Evolutionary conservation across 768 basidiomycete species (phyloP).

Genomic region (Auricularia auricula-judae): DNA sequence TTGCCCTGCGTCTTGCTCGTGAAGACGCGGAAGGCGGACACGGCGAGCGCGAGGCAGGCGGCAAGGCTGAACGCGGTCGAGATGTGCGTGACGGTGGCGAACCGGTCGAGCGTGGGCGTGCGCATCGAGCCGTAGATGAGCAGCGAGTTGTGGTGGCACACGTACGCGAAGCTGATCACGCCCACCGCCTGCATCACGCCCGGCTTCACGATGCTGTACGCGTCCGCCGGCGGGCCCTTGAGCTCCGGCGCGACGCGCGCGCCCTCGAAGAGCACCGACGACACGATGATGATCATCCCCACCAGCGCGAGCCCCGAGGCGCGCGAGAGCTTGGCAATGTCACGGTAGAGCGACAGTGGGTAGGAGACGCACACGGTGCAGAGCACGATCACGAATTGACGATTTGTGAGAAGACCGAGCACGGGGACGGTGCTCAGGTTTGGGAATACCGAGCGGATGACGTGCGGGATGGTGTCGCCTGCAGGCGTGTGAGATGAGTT

Average conservation of each 20-base stretch:
- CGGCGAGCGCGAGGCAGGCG: slow-evolving; percentile 73
- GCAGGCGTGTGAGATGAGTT: no score
- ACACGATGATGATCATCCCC: slow-evolving; percentile 91
- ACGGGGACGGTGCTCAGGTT: slow-evolving; percentile 50
- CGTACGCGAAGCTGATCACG: slow-evolving; percentile 94
- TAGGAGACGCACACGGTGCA: slow-evolving; percentile 86
- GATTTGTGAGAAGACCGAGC: slow-evolving; percentile 67
- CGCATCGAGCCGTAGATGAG: slow-evolving; percentile 90
- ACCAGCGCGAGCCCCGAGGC: slow-evolving; percentile 85
- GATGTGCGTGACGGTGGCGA: slow-evolving; percentile 84
- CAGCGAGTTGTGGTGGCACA: slow-evolving; percentile 96
- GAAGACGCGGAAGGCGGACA: slow-evolving; percentile 80
- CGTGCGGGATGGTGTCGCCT: slow-evolving; percentile 89
- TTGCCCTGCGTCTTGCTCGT: slow-evolving; percentile 93
- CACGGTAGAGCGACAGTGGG: slow-evolving; percentile 89
- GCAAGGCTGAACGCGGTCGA: slow-evolving; percentile 78
- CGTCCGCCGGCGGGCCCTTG: slow-evolving; percentile 64
- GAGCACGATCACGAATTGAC: slow-evolving; percentile 80
- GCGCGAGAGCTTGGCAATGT: slow-evolving; percentile 93
- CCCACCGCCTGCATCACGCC: slow-evolving; percentile 93
- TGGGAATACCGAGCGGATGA: slow-evolving; percentile 81
- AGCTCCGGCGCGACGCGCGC: slow-evolving; percentile 61
- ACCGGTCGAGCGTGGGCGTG: slow-evolving; percentile 90
- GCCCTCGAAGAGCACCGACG: slow-evolving; percentile 73
- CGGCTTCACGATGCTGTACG: slow-evolving; percentile 64